A percentile compares a stretch with the other conserved stretches of the same genome.
Conservation (phyloP, 192 early-diverging fungal genomes). For the Helicostylum pulchrum region DNA sequence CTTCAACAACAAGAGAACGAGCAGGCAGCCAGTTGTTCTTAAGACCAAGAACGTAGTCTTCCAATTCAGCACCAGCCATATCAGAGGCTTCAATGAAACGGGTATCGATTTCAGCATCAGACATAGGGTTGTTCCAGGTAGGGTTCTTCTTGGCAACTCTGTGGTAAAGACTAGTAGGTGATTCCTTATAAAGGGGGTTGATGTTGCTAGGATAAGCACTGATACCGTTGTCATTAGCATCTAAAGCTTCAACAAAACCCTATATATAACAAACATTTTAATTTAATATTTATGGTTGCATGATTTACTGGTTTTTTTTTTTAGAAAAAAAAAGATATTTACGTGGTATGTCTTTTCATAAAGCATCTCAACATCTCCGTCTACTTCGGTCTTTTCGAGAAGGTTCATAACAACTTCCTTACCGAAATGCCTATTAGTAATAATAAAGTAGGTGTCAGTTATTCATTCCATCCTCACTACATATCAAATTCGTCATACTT, state of each 20-base stretch:
- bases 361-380: constrained; percentile 61
- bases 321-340: background rate
- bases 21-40: constrained; percentile 86
- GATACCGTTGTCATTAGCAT: constrained; percentile 94
- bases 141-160: constrained; percentile 88
- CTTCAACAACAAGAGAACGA: constrained; percentile 76
- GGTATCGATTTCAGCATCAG: constrained; percentile 65
- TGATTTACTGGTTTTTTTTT: background rate
- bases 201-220: constrained; percentile 78
- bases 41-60: constrained; percentile 63
- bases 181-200: constrained; percentile 78
- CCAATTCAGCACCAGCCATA: constrained; percentile 78
- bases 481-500: constrained; percentile 48
- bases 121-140: constrained; percentile 81
- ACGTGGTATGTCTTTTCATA: constrained; percentile 84
- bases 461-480: background rate
- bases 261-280: constrained; percentile 6
- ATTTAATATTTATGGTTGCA: background rate
- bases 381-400: constrained; percentile 46
- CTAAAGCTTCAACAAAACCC: constrained; percentile 75
- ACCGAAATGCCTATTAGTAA: constrained; percentile 73
- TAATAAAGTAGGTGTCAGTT: background rate
- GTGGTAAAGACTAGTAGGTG: constrained; percentile 69
- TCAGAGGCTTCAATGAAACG: constrained; percentile 65
- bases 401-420: constrained; percentile 69